Base-by-base conservation (phyloP, 164 flowering plant genomes). In the Kingdonia uniflora region DNA sequence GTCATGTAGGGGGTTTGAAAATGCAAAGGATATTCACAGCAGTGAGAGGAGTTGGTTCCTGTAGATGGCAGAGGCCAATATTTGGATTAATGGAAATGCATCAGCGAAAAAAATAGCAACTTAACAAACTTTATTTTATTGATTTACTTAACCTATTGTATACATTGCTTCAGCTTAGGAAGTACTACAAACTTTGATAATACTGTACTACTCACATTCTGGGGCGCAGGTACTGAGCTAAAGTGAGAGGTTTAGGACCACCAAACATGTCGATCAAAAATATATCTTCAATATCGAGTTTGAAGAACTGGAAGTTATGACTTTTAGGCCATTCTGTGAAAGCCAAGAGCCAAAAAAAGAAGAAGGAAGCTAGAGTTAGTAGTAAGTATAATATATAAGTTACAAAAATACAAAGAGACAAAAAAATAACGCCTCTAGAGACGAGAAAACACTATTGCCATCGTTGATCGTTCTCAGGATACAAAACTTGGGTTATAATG, bases 181-280 rank as follows among this genome's bases (percentile, higher is more conserved):
- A 22, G 14, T 21, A 21, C 29, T 47, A 22, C n/a, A 29, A 29
- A 29, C 35, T 29, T 29, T 29, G 35, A 29, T 29, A 29, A 3
- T 22, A 15, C 33, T 38, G 6, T 58, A 47, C 45, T 56, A 82
- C 95, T 84, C 69, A 87, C 95, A 65, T 56, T 58, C 69, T 61
- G 17, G 58, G 53, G 15, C 72, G 72, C 33, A 87, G 77, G 67
- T 88, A 92, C 54, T 88, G 74, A 33, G 76, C 85, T 62, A 80
- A 61, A 0, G 96, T 72, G 26, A 87, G 66, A 64, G 95, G 95
- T 54, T 80, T 85, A 24, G 82, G 77, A 51, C 95, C 96, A 49
- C 98, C 96, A 56, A 72, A 92, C 88, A 82, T 78, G 62, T 92
- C 67, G 20, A 92, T 79, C 83, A 92, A 19, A 64, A 92, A 92